Base-by-base conservation (phyloP, 495 filamentous ascomycete genomes). In the Xylaria flabelliformis region DNA sequence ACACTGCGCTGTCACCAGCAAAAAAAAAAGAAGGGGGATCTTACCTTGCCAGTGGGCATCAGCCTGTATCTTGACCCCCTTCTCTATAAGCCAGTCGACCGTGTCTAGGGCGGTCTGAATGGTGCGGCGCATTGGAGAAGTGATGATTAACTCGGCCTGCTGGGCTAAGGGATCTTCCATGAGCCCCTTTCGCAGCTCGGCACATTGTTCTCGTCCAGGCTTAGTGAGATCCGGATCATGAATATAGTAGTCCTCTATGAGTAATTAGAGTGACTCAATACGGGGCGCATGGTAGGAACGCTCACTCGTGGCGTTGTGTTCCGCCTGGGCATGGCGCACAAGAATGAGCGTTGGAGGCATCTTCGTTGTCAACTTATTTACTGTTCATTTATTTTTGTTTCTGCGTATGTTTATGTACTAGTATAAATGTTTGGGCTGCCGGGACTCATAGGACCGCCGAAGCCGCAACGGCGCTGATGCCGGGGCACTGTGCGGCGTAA, bases 331-430 rank as follows among this genome's bases (percentile, higher is more conserved):
- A 74, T 90, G 88, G 55, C 88, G 84, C 53, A 90, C 84, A 9
- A 90, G 82, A 74, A 90, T 86, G n/a, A 90, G 73, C 0, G 85
- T 89, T 3, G 88, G 88, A 63, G 88, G 78, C 88, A 90, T 90
- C 17, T 71, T 13, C 7, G 53, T 56, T 12, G 24, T 32, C 12
- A 15, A 4, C 26, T 3, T 56, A 56, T 15, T 29, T 56, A 56
- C 17, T 56, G 26, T 32, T 56, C 29, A 1, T 13, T 32, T 56
- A 13, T 56, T 56, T 55, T 39, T 39, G 36, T 8, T 39, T 32
- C 13, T 56, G 12, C 26, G 9, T 64, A 36, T 64, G 7, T 19
- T 19, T 42, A 39, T n/a, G 58, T 36, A 21, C 8, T 17, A 19
- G 34, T 34, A 9, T 29, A 32, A 46, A 41, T 64, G 62, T 64